These are phyloP conservation scores for Boletus smithii DNA, from an alignment of 1,284 basidiomycete genomes.

Conservation along the genomic window DNA sequence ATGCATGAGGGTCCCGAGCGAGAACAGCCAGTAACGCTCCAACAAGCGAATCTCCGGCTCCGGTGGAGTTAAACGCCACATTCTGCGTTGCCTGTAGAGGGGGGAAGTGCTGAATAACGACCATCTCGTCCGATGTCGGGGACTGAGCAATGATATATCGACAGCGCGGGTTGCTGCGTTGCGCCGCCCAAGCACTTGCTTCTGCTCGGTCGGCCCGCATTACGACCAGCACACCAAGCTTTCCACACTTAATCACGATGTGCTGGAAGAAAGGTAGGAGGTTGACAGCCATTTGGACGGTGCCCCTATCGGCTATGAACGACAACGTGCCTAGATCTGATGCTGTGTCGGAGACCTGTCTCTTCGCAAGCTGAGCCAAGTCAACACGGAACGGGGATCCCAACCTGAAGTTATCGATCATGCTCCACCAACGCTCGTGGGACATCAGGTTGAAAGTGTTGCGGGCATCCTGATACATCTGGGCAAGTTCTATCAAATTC, in stretches of 20 bases:
- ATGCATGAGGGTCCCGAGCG: conserved; percentile 41
- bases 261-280: conserved; percentile 79
- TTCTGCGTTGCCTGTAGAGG: conserved; percentile 44
- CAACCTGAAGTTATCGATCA: conserved; percentile 60
- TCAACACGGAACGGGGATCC: conserved; percentile 62
- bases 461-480: conserved; percentile 56
- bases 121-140: conserved; percentile 39
- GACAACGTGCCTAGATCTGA: conserved; percentile 47
- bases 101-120: conserved; percentile 72
- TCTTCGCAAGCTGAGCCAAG: conserved; percentile 56
- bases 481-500: conserved; percentile 73
- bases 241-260: conserved; percentile 81
- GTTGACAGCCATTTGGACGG: conserved; percentile 75
- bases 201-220: conserved; percentile 51
- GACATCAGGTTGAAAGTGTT: conserved; percentile 50
- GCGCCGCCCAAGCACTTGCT: conserved; percentile 44
- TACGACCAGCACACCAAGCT: conserved; percentile 59
- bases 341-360: conserved; percentile 39
- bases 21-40: conserved; percentile 68
- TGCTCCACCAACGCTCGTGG: conserved; percentile 60
- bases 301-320: conserved; percentile 65
- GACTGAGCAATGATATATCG: conserved; percentile 55
- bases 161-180: conserved; percentile 44
- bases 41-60: conserved; percentile 87
- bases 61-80: conserved; percentile 75